phyloP scores from a whole-genome alignment of 805 yeast species.

The Yamadazyma olivae region DNA sequence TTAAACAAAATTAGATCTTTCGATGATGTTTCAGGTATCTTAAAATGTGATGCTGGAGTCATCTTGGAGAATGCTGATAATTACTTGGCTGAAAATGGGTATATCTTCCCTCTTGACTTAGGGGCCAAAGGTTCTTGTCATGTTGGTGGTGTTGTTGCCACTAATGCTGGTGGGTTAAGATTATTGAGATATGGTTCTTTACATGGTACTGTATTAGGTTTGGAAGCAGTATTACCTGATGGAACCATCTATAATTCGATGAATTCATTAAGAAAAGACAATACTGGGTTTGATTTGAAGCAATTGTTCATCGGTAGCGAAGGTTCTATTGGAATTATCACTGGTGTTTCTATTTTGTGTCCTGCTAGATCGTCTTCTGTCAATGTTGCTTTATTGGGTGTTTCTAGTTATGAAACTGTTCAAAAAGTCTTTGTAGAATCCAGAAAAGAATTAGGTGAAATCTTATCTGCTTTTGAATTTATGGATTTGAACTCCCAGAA shows the following conservation, averaged over 20 bases:
- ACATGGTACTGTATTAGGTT: constrained; percentile 87
- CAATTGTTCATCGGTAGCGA: constrained; percentile 93
- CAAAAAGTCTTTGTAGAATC: constrained; percentile 79
- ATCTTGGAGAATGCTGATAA: constrained; percentile 83
- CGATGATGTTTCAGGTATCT: constrained; percentile 77
- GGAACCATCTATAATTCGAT: constrained; percentile 80
- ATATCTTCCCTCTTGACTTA: constrained; percentile 87
- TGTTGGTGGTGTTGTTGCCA: constrained; percentile 91
- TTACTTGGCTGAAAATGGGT: constrained; percentile 73
- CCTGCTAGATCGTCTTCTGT: constrained; percentile 84
- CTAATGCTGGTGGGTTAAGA: constrained; percentile 95
- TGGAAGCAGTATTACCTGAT: constrained; percentile 89
- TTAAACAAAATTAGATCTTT: constrained; percentile 79
- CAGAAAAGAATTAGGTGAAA: constrained; percentile 74
- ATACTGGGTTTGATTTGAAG: constrained; percentile 91
- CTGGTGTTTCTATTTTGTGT: constrained; percentile 86
- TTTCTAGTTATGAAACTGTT: constrained; percentile 78
- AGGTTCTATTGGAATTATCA: constrained; percentile 87
- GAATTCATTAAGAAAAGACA: constrained; percentile 87
- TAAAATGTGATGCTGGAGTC: constrained; percentile 89
- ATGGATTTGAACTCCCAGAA: constrained; percentile 77
- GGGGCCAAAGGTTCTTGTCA: constrained; percentile 98
- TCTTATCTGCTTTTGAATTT: constrained; percentile 89
- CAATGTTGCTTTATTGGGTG: constrained; percentile 86
- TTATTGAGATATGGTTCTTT: constrained; percentile 84